Evolutionary conservation across 331 rosid species (phyloP), one percentile per base, ranked within the genome.

Genomic region (Dryas integrifolia): DNA sequence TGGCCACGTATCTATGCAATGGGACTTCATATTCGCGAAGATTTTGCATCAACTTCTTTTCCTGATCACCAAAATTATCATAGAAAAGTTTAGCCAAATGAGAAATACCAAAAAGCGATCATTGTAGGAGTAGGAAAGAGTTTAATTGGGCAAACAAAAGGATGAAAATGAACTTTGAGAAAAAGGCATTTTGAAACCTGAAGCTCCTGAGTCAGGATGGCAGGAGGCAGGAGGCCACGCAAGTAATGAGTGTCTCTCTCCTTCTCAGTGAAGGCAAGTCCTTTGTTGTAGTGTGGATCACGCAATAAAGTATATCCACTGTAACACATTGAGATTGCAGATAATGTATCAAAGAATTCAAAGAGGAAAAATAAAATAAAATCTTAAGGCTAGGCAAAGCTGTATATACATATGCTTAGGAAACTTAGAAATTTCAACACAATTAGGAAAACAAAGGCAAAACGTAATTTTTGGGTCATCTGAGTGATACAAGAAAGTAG

Each of bases 231-330:
- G 61, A 94, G 96, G 5, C 98, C 98, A 9, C 97, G 95, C 88
- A 94, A 77, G 88, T 89, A 94, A 79, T 94, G 98, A 30, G 96
- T 96, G 81, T 94, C 98, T 78, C 98, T 91, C 85, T 94, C 97
- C 78, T 77, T 88, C 82, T 94, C 98, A 26, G 81, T 79, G 83
- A 89, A 94, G 74, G 98, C 90, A 59, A 94, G 91, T 35, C 98
- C 98, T 79, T 94, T 94, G 84, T 94, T 89, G 81, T 94, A 90
- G 63, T 80, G 93, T 35, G 98, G 98, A 85, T 94, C 98, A 53
- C 97, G 87, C 61, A 94, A 73, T 85, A 94, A 79, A 72, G 88
- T 79, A 72, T 80, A 86, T 0, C 98, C 98, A 83, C 98, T 94
- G 88, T 72, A 66, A 26, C 57, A 55, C 40, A 69, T 39, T 51